phyloP scores from a whole-genome alignment of 768 basidiomycete genomes.

The Pulveroboletus sp. region DNA sequence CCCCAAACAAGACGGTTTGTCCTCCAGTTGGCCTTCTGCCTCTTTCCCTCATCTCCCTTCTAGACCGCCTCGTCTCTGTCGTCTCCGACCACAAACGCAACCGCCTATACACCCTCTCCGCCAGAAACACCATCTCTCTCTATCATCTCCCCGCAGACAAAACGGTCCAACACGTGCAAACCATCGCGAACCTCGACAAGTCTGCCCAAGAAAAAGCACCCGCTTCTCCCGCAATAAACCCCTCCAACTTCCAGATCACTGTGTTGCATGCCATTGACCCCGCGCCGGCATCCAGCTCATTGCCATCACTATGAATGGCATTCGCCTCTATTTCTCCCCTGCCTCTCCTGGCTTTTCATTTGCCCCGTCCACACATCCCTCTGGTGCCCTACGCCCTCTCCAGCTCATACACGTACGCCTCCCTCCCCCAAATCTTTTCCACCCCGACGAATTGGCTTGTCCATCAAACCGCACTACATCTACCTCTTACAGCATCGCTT shows the following conservation, averaged over 20 bases:
- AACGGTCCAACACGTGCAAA: conserved; percentile 67
- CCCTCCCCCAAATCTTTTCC: conserved; percentile 71
- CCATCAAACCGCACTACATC: conserved; percentile 44
- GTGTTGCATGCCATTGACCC: conserved; percentile 67
- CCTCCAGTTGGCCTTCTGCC: not conserved
- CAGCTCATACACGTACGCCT: conserved; percentile 78
- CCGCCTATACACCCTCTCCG: conserved; percentile 76
- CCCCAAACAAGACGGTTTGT: conserved; percentile 63
- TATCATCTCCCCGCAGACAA: conserved; percentile 66
- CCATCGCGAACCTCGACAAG: conserved; percentile 72
- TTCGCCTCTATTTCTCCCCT: conserved; percentile 80
- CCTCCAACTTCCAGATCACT: conserved; percentile 67
- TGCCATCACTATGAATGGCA: conserved; percentile 77
- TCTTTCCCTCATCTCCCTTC: conserved; percentile 4
- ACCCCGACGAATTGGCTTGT: conserved; percentile 67
- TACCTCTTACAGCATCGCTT: conserved; percentile 46
- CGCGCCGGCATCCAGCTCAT: conserved; percentile 72
- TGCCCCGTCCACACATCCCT: conserved; percentile 29
- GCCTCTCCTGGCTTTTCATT: conserved; percentile 49
- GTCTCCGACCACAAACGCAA: conserved; percentile 66
- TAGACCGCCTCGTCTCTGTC: conserved; percentile 72
- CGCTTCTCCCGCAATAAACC: conserved; percentile 68
- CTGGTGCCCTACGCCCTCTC: conserved; percentile 39
- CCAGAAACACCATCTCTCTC: conserved; percentile 61
- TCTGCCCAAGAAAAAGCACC: conserved; percentile 79